Base-by-base conservation (phyloP, 2,329 filamentous ascomycete genomes). In the Epichloe sylvatica region DNA sequence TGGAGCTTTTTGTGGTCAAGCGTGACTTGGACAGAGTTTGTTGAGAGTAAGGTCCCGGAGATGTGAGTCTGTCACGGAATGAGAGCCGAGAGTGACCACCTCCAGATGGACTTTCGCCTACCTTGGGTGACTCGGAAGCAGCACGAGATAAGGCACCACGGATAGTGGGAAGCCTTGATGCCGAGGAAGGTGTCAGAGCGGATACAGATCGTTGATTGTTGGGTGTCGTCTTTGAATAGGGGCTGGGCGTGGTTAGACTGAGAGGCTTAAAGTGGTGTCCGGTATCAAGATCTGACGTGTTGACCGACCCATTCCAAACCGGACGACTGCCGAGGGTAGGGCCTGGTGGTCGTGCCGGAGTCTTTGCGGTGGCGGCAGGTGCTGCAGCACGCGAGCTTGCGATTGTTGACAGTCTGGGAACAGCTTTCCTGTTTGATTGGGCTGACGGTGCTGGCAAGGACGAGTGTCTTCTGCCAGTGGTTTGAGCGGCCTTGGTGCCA, bases 251-350 rank as follows among this genome's bases (percentile, higher is more conserved):
- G 6, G 77, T 80, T 42, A 78, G 65, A 36, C 66, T 77, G 11
- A 83, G 65, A 11, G 82, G 77, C 57, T 78, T 83, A 66, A 80
- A 84, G 61, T 79, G 78, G 62, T 84, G 81, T 25, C 81, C 80
- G n/a, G 78, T 76, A 34, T 83, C 74, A n/a, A 80, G 69, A 53
- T 80, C 75, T 6, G 68, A 68, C 4, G 77, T 75, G 57, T 83
- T 87, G 5, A 80, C 78, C 33, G 81, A 84, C 11, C 59, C 61
- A 60, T 82, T 91, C 86, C 86, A 92, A 51, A 80, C 76, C 3
- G 86, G 86, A 46, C 83, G 79, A 50, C 76, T 71, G 51, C 75
- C 62, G 35, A 72, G 56, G 11, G 70, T 70, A 2, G 72, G 68
- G 38, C 68, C 60, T 50, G 75, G 69, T 50, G 75, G 69, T 46